Evolutionary conservation across 106 monocot genomes (phyloP).

Genomic region (Agapanthus africanus): DNA sequence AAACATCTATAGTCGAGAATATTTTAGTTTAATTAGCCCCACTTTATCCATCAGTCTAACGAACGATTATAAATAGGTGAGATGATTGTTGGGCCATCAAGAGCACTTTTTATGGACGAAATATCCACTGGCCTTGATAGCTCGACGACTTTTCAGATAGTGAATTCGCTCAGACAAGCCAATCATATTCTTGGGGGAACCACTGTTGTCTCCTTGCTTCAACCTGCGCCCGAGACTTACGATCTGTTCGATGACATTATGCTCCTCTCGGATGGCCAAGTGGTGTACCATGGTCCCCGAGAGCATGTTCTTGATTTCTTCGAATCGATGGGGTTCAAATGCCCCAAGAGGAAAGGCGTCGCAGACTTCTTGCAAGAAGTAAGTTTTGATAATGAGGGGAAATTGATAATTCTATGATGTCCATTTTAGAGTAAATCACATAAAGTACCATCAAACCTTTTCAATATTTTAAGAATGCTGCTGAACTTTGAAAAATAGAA

Average conservation of each 20-base stretch:
- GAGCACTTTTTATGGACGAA: constrained; percentile 27
- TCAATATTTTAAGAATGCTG: too few species aligned
- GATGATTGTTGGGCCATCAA: constrained; percentile 29
- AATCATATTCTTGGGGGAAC: constrained; percentile 16
- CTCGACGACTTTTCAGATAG: constrained; percentile 26
- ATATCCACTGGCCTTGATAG: constrained; percentile 27
- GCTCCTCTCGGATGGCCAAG: constrained; percentile 21
- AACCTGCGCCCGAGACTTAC: constrained; percentile 22
- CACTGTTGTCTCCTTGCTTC: constrained; percentile 14
- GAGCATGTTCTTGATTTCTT: constrained; percentile 15
- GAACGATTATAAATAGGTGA: too few species aligned
- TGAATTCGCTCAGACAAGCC: constrained; percentile 15
- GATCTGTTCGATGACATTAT: constrained; percentile 27
- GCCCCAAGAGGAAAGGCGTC: constrained; percentile 26
- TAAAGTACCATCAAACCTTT: too few species aligned
- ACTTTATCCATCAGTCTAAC: too few species aligned
- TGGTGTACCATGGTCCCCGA: constrained; percentile 23
- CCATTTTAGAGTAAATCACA: too few species aligned
- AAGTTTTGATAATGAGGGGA: too few species aligned
- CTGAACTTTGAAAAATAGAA: too few species aligned
- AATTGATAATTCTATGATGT: too few species aligned
- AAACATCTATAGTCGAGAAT: too few species aligned
- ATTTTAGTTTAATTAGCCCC: too few species aligned
- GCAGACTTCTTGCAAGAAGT: constrained; percentile 35
- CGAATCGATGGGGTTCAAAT: constrained; percentile 23